A percentile compares a stretch with the other conserved stretches of the same genome.
Evolutionary conservation across 805 yeast genomes (phyloP).

Genomic region (Saccharomyces kudriavzevii): DNA sequence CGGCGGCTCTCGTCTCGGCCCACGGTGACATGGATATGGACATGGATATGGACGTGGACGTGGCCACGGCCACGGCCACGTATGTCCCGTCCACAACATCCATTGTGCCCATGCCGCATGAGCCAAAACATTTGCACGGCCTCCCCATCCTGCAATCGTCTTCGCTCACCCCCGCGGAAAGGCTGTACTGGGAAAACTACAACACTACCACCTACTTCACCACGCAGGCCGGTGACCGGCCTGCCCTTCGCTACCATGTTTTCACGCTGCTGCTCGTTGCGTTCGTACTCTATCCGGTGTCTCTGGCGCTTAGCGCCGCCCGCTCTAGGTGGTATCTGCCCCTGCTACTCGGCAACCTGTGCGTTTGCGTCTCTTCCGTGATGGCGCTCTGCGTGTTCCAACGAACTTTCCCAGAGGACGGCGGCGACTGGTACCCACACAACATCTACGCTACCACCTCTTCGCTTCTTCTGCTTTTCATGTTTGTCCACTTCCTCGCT

Average conservation of each 20-base stretch:
- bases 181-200: constrained; percentile 68
- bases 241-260: constrained; percentile 50
- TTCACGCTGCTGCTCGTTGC: constrained; percentile 37
- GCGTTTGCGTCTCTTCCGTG: constrained; percentile 42
- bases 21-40: constrained; percentile 43
- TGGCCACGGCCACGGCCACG: constrained; percentile 2
- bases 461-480: constrained; percentile 46
- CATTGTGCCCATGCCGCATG: constrained; percentile 41
- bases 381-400: constrained; percentile 50
- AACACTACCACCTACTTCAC: constrained; percentile 71
- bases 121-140: constrained; percentile 50
- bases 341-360: constrained; percentile 43
- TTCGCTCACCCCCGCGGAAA: constrained; percentile 60
- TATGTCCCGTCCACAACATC: constrained; percentile 7
- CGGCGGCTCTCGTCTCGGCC: constrained; percentile 7
- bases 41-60: constrained; percentile 13
- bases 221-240: constrained; percentile 38
- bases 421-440: constrained; percentile 56
- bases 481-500: constrained; percentile 45
- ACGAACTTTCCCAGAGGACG: constrained; percentile 42
- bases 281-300: constrained; percentile 56
- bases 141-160: constrained; percentile 58
- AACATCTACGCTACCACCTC: constrained; percentile 67
- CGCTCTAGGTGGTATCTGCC: constrained; percentile 53
- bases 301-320: constrained; percentile 55